Conservation (phyloP, 345 rosid genomes). For the Excoecaria agallocha region DNA sequence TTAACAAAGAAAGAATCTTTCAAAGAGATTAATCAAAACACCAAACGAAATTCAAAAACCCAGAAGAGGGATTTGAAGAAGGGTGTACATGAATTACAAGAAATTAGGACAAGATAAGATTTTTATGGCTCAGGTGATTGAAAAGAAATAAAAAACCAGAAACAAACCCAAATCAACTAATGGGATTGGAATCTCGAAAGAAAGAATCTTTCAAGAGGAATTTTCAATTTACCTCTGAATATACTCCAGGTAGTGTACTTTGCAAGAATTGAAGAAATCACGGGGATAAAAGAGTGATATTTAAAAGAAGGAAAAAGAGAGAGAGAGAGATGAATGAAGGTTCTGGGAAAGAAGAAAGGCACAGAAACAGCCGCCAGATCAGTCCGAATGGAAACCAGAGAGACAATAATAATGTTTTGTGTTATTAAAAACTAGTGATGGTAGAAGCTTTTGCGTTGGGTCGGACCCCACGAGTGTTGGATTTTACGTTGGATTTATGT, state of each 20-base stretch:
- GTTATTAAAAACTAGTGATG: too few relatives aligned
- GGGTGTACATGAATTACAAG: too few relatives aligned
- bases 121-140: not conserved
- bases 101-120: too few relatives aligned
- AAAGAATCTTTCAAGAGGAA: not conserved
- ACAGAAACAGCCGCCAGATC: slow-evolving; percentile 4
- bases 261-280: not conserved
- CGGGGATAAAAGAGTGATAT: not conserved
- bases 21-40: too few relatives aligned
- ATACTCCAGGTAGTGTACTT: too few relatives aligned
- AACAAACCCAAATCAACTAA: not conserved
- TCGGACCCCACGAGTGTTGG: not conserved
- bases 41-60: too few relatives aligned
- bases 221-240: not conserved
- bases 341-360: slow-evolving; percentile 11
- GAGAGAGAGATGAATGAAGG: not conserved
- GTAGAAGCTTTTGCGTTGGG: not conserved
- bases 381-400: too few relatives aligned
- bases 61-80: too few relatives aligned
- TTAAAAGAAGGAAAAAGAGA: slow-evolving; percentile 3
- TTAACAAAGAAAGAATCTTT: too few relatives aligned
- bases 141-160: not conserved
- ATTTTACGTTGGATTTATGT: not conserved
- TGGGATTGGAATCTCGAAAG: not conserved
- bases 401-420: too few relatives aligned